A percentile compares a stretch with the other conserved stretches of the same genome.
These are phyloP conservation scores for Maudiozyma humilis DNA, from an alignment of 1,139 yeast species.

Conservation along the genomic window DNA sequence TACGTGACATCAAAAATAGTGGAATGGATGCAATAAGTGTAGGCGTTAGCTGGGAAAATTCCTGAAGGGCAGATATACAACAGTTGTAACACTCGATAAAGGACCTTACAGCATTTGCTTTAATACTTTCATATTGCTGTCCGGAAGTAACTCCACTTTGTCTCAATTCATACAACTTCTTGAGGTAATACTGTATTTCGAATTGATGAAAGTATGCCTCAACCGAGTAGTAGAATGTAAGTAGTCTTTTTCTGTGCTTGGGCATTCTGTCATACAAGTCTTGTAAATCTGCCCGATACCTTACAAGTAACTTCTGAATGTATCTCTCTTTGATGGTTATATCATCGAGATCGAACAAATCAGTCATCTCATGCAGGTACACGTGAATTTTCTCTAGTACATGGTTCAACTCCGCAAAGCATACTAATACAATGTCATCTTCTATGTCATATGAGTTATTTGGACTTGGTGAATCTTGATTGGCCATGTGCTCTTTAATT, in stretches of 20 bases:
- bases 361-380: conserved; percentile 35
- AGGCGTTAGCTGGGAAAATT: conserved; percentile 39
- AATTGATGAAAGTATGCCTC: conserved; percentile 40
- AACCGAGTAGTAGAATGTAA: conserved; percentile 53
- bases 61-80: conserved; percentile 46
- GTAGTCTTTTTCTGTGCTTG: conserved; percentile 35
- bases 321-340: conserved; percentile 14
- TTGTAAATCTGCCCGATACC: conserved; percentile 18
- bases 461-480: background rate
- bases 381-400: conserved; percentile 57
- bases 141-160: conserved; percentile 13
- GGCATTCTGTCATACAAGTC: conserved; percentile 29
- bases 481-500: background rate
- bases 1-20: conserved; percentile 51
- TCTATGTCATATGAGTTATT: conserved; percentile 26
- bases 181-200: conserved; percentile 7
- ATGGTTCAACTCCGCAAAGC: conserved; percentile 52
- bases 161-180: background rate
- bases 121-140: conserved; percentile 24
- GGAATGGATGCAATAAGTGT: conserved; percentile 51
- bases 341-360: conserved; percentile 16
- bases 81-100: conserved; percentile 48
- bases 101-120: conserved; percentile 21
- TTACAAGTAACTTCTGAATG: conserved; percentile 11
- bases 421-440: conserved; percentile 40